A percentile compares a stretch with the other conserved stretches of the same genome.
These are phyloP conservation scores for Thalassiosira oceanica DNA, from an alignment of 352 stramenopile genomes.

Conservation along the genomic window DNA sequence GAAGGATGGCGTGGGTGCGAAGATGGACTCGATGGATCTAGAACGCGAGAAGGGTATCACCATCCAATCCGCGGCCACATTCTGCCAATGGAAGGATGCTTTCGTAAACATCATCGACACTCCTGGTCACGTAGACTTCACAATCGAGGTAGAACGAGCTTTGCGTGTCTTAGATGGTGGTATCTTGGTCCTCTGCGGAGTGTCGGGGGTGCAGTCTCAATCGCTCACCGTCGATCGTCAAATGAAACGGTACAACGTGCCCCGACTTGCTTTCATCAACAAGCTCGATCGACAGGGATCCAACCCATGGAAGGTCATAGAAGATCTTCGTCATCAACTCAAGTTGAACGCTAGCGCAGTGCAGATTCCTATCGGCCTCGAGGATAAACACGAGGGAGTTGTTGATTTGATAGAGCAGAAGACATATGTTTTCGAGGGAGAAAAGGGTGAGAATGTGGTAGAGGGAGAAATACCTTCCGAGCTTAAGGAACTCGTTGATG, in stretches of 20 bases:
- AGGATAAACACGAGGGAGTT: slow-evolving; percentile 92
- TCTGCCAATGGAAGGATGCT: slow-evolving; percentile 92
- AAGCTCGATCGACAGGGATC: slow-evolving; percentile 97
- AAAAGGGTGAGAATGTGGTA: slow-evolving; percentile 86
- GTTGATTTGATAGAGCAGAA: slow-evolving; percentile 94
- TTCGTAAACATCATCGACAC: slow-evolving; percentile 99
- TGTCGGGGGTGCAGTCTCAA: slow-evolving; percentile 95
- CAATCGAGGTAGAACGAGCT: slow-evolving; percentile 97
- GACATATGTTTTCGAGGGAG: slow-evolving; percentile 89
- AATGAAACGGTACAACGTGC: slow-evolving; percentile 99
- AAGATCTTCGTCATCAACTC: slow-evolving; percentile 92
- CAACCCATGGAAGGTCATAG: slow-evolving; percentile 94
- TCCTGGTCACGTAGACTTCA: slow-evolving; percentile 99
- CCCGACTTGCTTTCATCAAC: slow-evolving; percentile 98
- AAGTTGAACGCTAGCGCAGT: slow-evolving; percentile 95
- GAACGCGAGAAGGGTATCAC: slow-evolving; percentile 99
- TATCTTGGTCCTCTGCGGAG: slow-evolving; percentile 85
- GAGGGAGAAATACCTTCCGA: slow-evolving; percentile 88
- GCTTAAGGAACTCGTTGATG: slow-evolving; percentile 84
- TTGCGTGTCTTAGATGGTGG: slow-evolving; percentile 97
- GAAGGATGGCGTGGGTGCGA: slow-evolving; percentile 97
- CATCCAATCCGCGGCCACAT: slow-evolving; percentile 98
- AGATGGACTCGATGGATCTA: slow-evolving; percentile 99
- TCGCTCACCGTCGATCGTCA: slow-evolving; percentile 98
- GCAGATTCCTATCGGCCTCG: slow-evolving; percentile 96